These are phyloP conservation scores for Trichophyton benhamiae DNA, from an alignment of 2,329 filamentous ascomycete genomes.

Conservation along the genomic window DNA sequence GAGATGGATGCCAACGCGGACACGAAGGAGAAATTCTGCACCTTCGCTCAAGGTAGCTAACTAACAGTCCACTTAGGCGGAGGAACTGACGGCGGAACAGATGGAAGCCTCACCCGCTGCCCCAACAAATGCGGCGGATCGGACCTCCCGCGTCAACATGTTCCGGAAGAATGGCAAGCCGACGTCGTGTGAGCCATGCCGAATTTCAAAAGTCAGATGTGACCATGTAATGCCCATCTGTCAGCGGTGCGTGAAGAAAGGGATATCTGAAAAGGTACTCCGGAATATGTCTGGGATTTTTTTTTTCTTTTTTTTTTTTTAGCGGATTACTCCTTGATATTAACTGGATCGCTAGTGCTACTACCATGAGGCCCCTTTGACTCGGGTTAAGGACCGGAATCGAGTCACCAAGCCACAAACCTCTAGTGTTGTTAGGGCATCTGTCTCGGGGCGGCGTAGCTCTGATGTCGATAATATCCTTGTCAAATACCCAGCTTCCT, in stretches of 20 bases:
- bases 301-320: background rate
- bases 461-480: background rate
- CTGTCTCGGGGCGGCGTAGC: slow-evolving; percentile 6
- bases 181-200: slow-evolving; percentile 24
- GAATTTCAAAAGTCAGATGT: slow-evolving; percentile 23
- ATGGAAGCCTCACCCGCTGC: background rate
- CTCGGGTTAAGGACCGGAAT: slow-evolving; percentile 9
- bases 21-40: background rate
- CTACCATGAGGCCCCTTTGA: slow-evolving; percentile 25
- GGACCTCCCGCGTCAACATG: background rate
- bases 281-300: background rate
- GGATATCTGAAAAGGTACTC: slow-evolving; percentile 10
- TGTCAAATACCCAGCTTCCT: background rate
- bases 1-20: too few species aligned
- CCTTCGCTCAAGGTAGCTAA: background rate
- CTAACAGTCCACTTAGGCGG: background rate
- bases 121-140: background rate
- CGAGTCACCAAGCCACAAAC: slow-evolving; percentile 9
- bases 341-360: slow-evolving; percentile 15
- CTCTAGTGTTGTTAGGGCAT: slow-evolving; percentile 10
- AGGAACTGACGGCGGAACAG: background rate
- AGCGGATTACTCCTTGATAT: background rate
- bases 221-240: slow-evolving; percentile 22
- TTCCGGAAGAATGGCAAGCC: slow-evolving; percentile 29
- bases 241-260: slow-evolving; percentile 19